Evolutionary conservation across 768 basidiomycete species (phyloP).

Genomic region (Termitomyces sp.): DNA sequence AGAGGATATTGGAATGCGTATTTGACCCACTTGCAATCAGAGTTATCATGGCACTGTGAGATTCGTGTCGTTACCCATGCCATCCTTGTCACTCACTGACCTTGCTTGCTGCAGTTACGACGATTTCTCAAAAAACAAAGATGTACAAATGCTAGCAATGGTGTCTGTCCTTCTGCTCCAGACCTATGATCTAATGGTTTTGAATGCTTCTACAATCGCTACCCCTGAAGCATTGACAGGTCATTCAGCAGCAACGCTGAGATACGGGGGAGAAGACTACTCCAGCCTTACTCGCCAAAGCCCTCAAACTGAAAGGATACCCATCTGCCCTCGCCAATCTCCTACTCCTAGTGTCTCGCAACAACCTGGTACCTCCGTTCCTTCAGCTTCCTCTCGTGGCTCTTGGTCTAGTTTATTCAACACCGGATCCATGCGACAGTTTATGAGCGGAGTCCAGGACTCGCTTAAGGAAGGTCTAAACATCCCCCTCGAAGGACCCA

Average conservation of each 20-base stretch:
- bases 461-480: conserved; percentile 37
- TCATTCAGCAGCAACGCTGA: neutral
- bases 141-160: conserved; percentile 82
- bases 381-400: conserved; percentile 62
- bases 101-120: conserved; percentile 25
- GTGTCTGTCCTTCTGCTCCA: conserved; percentile 63
- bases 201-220: conserved; percentile 3
- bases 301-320: conserved; percentile 26
- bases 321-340: conserved; percentile 46
- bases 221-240: conserved; percentile 7
- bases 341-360: conserved; percentile 34
- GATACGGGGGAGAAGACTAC: conserved; percentile 42
- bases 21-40: conserved; percentile 28
- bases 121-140: conserved; percentile 43
- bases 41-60: conserved; percentile 45
- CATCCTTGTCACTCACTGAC: neutral
- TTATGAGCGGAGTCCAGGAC: conserved; percentile 60
- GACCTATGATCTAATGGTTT: conserved; percentile 22
- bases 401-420: conserved; percentile 82
- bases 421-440: conserved; percentile 58
- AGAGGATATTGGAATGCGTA: conserved; percentile 6
- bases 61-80: conserved; percentile 11
- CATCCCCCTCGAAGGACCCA: conserved; percentile 39
- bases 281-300: conserved; percentile 43
- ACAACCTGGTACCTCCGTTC: conserved; percentile 31